These are phyloP conservation scores for Chalciporus piperatus DNA, from an alignment of 768 basidiomycete genomes.

Conservation along the genomic window DNA sequence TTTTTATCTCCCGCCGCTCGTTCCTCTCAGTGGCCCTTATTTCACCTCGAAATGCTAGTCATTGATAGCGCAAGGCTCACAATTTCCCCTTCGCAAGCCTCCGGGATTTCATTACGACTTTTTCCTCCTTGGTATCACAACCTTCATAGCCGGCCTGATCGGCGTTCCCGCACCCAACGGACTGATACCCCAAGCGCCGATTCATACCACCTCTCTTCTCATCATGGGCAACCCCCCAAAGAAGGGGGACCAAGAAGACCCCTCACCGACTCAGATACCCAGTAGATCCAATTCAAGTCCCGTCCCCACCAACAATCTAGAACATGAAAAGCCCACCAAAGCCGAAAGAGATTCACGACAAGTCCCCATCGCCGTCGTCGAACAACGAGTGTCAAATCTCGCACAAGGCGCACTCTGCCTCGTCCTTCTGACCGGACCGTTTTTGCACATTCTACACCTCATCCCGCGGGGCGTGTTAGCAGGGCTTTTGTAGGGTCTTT, in stretches of 20 bases:
- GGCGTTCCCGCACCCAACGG: slow-evolving; percentile 87
- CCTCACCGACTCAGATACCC: too few relatives aligned
- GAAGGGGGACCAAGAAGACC: slow-evolving; percentile 34
- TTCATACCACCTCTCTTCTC: slow-evolving; percentile 83
- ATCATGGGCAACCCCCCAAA: slow-evolving; percentile 53
- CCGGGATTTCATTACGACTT: slow-evolving; percentile 88
- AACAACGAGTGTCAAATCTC: slow-evolving; percentile 91
- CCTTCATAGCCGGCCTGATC: slow-evolving; percentile 83
- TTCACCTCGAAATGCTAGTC: slow-evolving; percentile 49
- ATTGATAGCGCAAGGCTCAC: slow-evolving; percentile 86
- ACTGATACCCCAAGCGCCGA: slow-evolving; percentile 83
- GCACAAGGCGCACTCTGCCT: slow-evolving; percentile 79
- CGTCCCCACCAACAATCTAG: slow-evolving; percentile 5
- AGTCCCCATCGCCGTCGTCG: slow-evolving; percentile 73
- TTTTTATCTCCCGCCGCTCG: background rate
- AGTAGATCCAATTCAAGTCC: background rate
- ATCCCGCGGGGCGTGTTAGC: slow-evolving; percentile 84
- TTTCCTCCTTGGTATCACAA: slow-evolving; percentile 87
- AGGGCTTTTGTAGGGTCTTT: slow-evolving; percentile 70
- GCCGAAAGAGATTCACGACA: slow-evolving; percentile 35
- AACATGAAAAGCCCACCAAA: slow-evolving; percentile 21
- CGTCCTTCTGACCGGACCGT: slow-evolving; percentile 76
- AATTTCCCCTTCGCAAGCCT: slow-evolving; percentile 88
- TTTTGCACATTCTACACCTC: slow-evolving; percentile 73
- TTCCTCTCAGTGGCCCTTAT: background rate